phyloP scores from a whole-genome alignment of 768 basidiomycete species.

The Rhizopogon vesiculosus region DNA sequence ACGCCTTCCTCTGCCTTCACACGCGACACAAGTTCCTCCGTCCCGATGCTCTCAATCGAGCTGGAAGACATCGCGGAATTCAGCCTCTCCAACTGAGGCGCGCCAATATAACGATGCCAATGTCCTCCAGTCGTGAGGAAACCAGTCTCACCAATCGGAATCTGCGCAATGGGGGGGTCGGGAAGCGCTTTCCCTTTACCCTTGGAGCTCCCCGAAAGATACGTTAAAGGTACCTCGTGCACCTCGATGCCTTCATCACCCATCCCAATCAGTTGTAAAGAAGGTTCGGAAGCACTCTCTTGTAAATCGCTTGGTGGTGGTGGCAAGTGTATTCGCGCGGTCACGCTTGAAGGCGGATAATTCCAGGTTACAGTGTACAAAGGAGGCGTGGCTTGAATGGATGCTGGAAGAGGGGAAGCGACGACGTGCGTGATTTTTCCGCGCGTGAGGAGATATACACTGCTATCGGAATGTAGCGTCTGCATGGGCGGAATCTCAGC shows the following conservation, averaged over 20 bases:
- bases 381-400: slow-evolving; percentile 42
- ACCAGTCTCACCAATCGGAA: slow-evolving; percentile 59
- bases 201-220: slow-evolving; percentile 28
- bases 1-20: slow-evolving; percentile 57
- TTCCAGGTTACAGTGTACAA: slow-evolving; percentile 57
- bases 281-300: slow-evolving; percentile 27
- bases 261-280: slow-evolving; percentile 68
- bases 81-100: slow-evolving; percentile 37
- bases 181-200: slow-evolving; percentile 43
- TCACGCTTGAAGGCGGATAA: slow-evolving; percentile 48
- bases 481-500: slow-evolving; percentile 19
- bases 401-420: slow-evolving; percentile 60
- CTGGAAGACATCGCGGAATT: slow-evolving; percentile 37
- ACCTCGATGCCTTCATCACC: slow-evolving; percentile 71
- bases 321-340: slow-evolving; percentile 43
- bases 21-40: slow-evolving; percentile 42
- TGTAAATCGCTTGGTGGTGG: slow-evolving; percentile 12
- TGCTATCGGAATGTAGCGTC: slow-evolving; percentile 24
- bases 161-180: slow-evolving; percentile 49
- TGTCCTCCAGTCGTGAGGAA: slow-evolving; percentile 42
- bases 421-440: slow-evolving; percentile 67
- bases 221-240: slow-evolving; percentile 57
- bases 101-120: slow-evolving; percentile 35
- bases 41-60: slow-evolving; percentile 49
- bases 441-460: slow-evolving; percentile 61